Evolutionary conservation across 2,329 filamentous ascomycete genomes (phyloP).

Genomic region (Fusarium torulosum): DNA sequence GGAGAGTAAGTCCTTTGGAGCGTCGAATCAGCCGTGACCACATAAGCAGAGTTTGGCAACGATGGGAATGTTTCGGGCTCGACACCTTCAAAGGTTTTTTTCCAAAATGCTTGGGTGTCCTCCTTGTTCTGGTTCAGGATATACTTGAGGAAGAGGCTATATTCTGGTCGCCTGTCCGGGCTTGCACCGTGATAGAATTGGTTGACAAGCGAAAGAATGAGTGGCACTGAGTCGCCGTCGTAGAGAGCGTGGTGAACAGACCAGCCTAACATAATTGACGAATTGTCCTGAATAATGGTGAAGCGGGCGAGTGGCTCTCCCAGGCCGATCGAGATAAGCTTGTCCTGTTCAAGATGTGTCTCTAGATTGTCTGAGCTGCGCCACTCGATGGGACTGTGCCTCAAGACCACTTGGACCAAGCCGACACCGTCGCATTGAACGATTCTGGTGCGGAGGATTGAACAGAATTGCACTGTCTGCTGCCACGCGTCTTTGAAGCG

Average conservation of each 20-base stretch:
- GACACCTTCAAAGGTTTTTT: background rate
- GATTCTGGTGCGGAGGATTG: slow-evolving; percentile 61
- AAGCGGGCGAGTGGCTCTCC: slow-evolving; percentile 58
- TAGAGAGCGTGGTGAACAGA: slow-evolving; percentile 60
- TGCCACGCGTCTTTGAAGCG: slow-evolving; percentile 35
- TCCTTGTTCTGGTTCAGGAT: background rate
- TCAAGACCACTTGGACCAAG: too few relatives aligned
- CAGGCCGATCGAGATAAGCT: slow-evolving; percentile 53
- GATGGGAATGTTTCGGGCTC: background rate
- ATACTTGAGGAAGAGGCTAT: slow-evolving; percentile 1
- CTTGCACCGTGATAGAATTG: background rate
- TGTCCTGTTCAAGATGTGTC: slow-evolving; percentile 54
- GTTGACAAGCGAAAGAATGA: background rate
- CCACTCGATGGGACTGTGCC: too few relatives aligned
- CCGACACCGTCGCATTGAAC: slow-evolving; percentile 57
- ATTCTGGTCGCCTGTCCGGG: background rate
- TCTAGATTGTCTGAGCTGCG: too few relatives aligned
- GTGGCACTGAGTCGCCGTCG: slow-evolving; percentile 52
- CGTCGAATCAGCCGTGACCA: background rate
- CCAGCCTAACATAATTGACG: slow-evolving; percentile 8
- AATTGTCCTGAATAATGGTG: slow-evolving; percentile 53
- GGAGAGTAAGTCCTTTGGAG: background rate
- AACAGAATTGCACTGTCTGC: background rate
- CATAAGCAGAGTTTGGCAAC: background rate
- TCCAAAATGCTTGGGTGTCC: background rate